Conservation (phyloP, 1,284 basidiomycete genomes). For the Apiotrichum siamense region DNA sequence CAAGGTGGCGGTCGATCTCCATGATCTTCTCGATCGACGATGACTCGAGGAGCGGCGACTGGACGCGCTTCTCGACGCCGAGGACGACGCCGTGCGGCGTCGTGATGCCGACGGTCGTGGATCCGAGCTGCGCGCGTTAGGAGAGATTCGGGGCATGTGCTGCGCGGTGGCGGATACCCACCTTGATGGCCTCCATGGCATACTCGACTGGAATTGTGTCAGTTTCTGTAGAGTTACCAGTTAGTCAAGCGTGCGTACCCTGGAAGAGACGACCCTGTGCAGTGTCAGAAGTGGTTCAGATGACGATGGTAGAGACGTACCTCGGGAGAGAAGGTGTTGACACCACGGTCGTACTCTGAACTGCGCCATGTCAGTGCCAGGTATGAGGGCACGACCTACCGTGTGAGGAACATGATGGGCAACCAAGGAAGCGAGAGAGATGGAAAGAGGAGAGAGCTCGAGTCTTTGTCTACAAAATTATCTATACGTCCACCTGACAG, state of each 20-base stretch:
- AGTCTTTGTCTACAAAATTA: too few relatives aligned
- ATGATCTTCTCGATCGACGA: constrained; percentile 99
- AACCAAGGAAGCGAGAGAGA: background rate
- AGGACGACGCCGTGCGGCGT: constrained; percentile 85
- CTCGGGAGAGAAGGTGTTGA: constrained; percentile 98
- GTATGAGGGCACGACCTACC: constrained; percentile 30
- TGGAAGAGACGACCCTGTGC: constrained; percentile 50
- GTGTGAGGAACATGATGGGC: constrained; percentile 45
- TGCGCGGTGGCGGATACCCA: constrained; percentile 39
- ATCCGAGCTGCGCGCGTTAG: constrained; percentile 66
- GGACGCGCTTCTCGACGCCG: constrained; percentile 96
- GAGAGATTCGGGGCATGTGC: background rate
- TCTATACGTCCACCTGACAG: background rate
- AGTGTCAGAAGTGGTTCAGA: constrained; percentile 13
- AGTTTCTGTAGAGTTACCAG: background rate
- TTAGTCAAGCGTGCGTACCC: constrained; percentile 38
- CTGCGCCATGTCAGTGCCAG: constrained; percentile 16
- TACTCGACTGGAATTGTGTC: constrained; percentile 78
- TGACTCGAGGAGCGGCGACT: constrained; percentile 90
- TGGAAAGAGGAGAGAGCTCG: background rate
- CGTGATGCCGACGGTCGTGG: constrained; percentile 89
- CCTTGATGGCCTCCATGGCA: constrained; percentile 97
- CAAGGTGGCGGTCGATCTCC: constrained; percentile 96
- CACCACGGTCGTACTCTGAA: constrained; percentile 71
- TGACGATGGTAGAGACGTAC: constrained; percentile 45